Base-by-base conservation (phyloP, 148 eudicot genomes). In the Persicaria tinctoria region DNA sequence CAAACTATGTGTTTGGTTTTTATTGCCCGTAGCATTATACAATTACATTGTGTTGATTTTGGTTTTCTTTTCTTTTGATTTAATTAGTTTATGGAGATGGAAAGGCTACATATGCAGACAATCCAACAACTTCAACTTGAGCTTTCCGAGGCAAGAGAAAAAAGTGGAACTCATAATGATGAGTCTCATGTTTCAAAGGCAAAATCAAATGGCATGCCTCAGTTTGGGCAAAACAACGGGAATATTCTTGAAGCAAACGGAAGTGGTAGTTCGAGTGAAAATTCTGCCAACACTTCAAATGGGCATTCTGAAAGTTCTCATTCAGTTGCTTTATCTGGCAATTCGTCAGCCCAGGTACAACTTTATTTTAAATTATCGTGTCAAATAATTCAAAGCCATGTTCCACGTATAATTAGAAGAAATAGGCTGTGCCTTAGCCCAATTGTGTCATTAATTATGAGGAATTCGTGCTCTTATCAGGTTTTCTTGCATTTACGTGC, bases 91-190 rank as follows among this genome's bases (percentile, higher is more conserved):
- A 85, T 81, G 41, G 97, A 96, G 85, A 81, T 92, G 94, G 99
- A 91, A 80, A 92, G 96, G 82, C 76, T 87, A 80, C 96, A 91
- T 79, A 18, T 87, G 82, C 96, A 85, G 80, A 78, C 90, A 20
- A 48, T 93, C 76, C 98, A 89, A 78, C 93, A 86, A 76, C 92
- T 89, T 76, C 97, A 91, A 83, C 84, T 81, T 81, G 94, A 93
- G 82, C 80, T 91, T 78, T 85, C 93, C 23, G 84, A 82, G 73
- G 82, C 76, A 56, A 89, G 88, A 83, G 93, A 86, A 73, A 93
- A 83, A 74, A 82, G 73, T 72, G 92, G 87, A 73, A 70, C 64
- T 45, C 78, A 75, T 62, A 73, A 79, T 69, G 87, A 81, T 27
- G 91, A 87, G 32, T 74, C 90, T 76, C 79, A 48, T 70, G 53